Evolutionary conservation across 2,329 filamentous ascomycete genomes (phyloP), one percentile per base, ranked within the genome.

Genomic region (Cryphonectria carpinicola): DNA sequence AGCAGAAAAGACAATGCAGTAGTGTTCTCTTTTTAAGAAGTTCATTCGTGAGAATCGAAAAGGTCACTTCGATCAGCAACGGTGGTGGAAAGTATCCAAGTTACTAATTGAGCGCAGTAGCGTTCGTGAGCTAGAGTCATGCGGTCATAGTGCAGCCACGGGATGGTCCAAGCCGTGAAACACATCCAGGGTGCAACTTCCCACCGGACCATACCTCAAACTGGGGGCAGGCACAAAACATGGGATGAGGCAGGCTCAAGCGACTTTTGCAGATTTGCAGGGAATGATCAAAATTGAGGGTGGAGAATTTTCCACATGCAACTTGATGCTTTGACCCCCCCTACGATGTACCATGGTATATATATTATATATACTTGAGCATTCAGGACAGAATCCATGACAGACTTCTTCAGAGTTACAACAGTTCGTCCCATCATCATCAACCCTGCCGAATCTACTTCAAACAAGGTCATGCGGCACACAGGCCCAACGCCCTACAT

Each of bases 81-180:
- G 10, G 58, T 39, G 32, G 32, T n/a, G 13, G 35, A 49, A 49
- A 22, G 17, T 39, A 35, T 61, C 39, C 35, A 61, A 35, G 14
- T 6, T 32, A 58, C 19, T n/a, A 13, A 60, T 19, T 28, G 32
- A 60, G 56, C 17, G 28, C 54, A 60, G 8, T 19, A n/a, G 39
- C 39, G 19, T 17, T 43, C 61, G 22, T 46, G 41, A 13, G 14
- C 43, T 4, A 32, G 52, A 71, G 70, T 71, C 58, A 71, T 71
- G 70, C 67, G 49, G 70, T 71, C 70, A 68, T 68, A 68, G 32
- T 49, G 56, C 65, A 60, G 62, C 52, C 58, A 32, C 28, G 67
- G 67, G 65, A 69, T 39, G 67, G 52, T 37, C 70, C 41, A 69
- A 43, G 66, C 61, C 61, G 37, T 64, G 41, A 64, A 64, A 41